Base-by-base conservation (phyloP, 768 basidiomycete species). In the Hygrophoropsis aurantiaca region DNA sequence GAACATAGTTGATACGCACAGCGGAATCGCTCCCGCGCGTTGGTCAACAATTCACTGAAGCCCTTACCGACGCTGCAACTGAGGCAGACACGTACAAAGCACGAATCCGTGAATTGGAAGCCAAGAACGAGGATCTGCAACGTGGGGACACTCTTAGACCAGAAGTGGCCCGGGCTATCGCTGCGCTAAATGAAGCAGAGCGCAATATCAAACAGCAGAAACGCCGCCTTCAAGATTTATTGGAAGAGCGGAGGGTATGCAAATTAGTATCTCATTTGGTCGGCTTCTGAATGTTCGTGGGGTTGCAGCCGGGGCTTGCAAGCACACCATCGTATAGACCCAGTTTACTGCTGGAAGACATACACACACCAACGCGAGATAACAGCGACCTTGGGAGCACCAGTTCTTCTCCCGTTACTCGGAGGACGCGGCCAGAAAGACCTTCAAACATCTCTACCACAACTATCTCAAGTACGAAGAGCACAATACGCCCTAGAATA, bases 191-290 rank as follows among this genome's bases (percentile, higher is more conserved):
- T 19, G 65, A 58, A 2, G 57, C 68, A 40, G 47, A 66, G 16
- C 64, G 51, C 46, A 64, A 68, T 37, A 26, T 66, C 2, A 56
- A 47, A 8, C 65, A 72, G 40, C 61, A 74, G 23, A 60, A 66
- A 16, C 71, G 65, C 49, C 68, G 77, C 11, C 62, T 79, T 44
- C 55, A 63, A 32, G 69, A 73, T 48, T 58, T 80, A 23, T 42
- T 79, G 13, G 62, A 71, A 23, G 73, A 77, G 47, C 64, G 67
- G 37, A 70, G 72, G 59, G 64, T 72, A 55, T 57, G 51, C 35
- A 45, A 49, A n/a, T 27, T 37, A 36, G 20, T 36, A 18, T 24
- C 21, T 44, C 38, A 41, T 36, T 42, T 32, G 32, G 34, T 27
- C 42, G 37, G 37, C 32, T 41, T 23, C 50, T 49, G 42, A 33